Conservation (phyloP, 768 basidiomycete genomes). For the Lentinus tigrinus region DNA sequence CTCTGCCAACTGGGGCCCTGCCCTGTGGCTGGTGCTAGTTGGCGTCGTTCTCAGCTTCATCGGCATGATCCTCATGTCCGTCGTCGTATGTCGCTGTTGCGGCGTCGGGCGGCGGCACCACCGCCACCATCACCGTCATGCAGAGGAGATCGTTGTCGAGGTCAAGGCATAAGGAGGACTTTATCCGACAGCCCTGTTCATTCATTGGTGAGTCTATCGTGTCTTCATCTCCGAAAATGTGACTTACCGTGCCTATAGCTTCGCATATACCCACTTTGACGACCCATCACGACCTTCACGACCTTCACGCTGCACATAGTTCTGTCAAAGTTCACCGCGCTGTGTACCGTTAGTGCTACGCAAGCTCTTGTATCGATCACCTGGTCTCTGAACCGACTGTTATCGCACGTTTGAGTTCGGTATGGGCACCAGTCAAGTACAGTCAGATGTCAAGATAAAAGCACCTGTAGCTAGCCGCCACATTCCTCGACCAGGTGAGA, state of each 20-base stretch:
- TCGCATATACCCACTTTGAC: neutral
- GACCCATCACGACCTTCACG: neutral
- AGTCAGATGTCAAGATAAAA: too few relatives aligned
- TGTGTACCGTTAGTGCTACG: neutral
- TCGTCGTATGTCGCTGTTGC: constrained; percentile 66
- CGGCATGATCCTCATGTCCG: constrained; percentile 58
- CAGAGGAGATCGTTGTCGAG: constrained; percentile 6
- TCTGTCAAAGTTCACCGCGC: neutral
- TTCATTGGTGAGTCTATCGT: neutral
- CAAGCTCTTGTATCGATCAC: neutral
- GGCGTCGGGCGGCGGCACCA: constrained; percentile 42
- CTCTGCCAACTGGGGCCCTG: constrained; percentile 59
- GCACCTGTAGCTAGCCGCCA: too few relatives aligned
- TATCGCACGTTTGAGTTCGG: too few relatives aligned
- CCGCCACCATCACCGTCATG: constrained; percentile 4
- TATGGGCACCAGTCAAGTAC: neutral
- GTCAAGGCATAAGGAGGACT: neutral
- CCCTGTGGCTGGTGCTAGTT: constrained; percentile 67
- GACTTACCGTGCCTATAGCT: neutral
- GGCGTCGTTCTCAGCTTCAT: constrained; percentile 58
- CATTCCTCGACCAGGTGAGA: too few relatives aligned
- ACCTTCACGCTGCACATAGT: neutral
- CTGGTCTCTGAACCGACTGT: neutral
- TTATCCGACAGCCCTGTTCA: neutral
- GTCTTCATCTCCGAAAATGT: neutral